Base-by-base conservation (phyloP, 352 stramenopile genomes). In the Phytophthora pini region DNA sequence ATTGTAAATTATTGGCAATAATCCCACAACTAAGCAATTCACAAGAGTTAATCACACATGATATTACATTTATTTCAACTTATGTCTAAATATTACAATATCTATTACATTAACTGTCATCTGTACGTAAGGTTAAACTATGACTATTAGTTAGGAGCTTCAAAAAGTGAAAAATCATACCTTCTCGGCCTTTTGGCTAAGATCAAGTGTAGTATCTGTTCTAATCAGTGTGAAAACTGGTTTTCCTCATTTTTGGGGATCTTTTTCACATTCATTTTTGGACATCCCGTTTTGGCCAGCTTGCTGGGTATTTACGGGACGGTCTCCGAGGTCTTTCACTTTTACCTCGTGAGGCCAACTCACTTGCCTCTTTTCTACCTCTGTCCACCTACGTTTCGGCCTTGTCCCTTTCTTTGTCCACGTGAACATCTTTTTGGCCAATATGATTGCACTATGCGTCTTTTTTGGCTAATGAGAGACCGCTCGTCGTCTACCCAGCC, bases 211-310 rank as follows among this genome's bases (percentile, higher is more conserved):
- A 58, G 84, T 93, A 93, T 94, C 85, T 95, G 87, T 95, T 95
- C 87, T 95, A 92, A 93, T 93, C 87, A 95, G 82, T 92, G 84
- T 93, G 87, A 93, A 92, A 93, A 93, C 84, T 93, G 84, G 89
- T 91, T 91, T 90, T 72, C 65, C 58, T 13, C 31, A 36, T 60
- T 68, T 84, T 77, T 76, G 71, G 56, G 45, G 68, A 70, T 72
- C 84, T 94, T 94, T 92, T 94, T 92, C 81, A 92, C 82, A 88
- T 89, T 88, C 76, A 93, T 94, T 93, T 17, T 85, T 88, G 73
- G 38, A 79, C 38, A 13, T 36, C 51, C 31, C 38, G 22, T 11
- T 5, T 2, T n/a, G 17, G 10, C 20, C 44, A 34, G 53, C 61
- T 69, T 64, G 61, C 61, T 50, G 40, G 47, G 15, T 22, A 8